Base-by-base conservation (phyloP, 2,329 filamentous ascomycete species). In the Neonectria hederae region DNA sequence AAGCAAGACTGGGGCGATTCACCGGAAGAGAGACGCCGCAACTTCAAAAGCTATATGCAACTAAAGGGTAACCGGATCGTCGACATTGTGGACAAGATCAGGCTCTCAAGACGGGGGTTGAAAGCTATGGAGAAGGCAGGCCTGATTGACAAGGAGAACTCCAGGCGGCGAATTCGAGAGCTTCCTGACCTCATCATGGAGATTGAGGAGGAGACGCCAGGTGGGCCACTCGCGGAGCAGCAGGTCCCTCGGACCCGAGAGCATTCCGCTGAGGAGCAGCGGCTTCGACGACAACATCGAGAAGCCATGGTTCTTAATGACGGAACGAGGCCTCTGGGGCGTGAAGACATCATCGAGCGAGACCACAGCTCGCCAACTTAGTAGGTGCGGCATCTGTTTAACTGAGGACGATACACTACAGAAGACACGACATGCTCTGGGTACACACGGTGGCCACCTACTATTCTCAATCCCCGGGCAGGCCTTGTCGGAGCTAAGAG, bases 221-320 rank as follows among this genome's bases (percentile, higher is more conserved):
- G 63, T 35, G 72, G 74, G 9, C 70, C 69, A 32, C 53, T 67
- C 9, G 59, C 66, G 3, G 77, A 77, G 30, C 70, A 67, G 40
- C 76, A 76, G 22, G 62, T 70, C 6, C 71, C 77, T 32, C 72
- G 79, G 38, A 74, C 77, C 2, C 72, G 83, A 64, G 86, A 87
- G 62, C 86, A 88, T 75, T 88, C 83, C 63, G 82, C 79, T 7
- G 89, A 89, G 74, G 92, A 95, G 76, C 89, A 92, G 72, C 87
- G 90, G 57, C 83, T 94, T 65, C 84, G 93, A 64, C 86, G 94
- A 68, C 86, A 92, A 54, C 87, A 95, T 74, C 86, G 94, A 69
- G 93, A 97, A 80, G 94, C 93, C 5, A 94, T 97, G 87, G 94
- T 97, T 21, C 82, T 97, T 61, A 95, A 94, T 73, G 93, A 97